A percentile compares a stretch with the other conserved stretches of the same genome.
These are phyloP conservation scores for Gossypium longicalyx DNA, from an alignment of 345 rosid genomes.

Conservation along the genomic window DNA sequence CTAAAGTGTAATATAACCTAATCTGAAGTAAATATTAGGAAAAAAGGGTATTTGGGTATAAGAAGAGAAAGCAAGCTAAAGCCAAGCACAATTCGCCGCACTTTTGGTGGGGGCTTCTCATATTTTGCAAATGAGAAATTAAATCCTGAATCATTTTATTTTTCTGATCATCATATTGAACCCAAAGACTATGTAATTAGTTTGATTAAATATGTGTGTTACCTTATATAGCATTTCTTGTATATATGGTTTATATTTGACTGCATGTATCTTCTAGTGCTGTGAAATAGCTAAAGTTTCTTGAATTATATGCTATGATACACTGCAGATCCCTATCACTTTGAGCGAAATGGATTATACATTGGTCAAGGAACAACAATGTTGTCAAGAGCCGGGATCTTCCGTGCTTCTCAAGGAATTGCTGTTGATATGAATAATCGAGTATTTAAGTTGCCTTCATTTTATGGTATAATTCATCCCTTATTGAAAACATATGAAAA, in stretches of 20 bases:
- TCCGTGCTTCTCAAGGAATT: conserved; percentile 74
- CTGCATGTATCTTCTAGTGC: neutral
- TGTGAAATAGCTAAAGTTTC: conserved; percentile 8
- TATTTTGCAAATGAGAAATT: neutral
- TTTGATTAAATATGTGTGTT: neutral
- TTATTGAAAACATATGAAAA: neutral
- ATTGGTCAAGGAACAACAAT: conserved; percentile 85
- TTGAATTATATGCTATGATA: conserved; percentile 20
- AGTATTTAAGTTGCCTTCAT: conserved; percentile 75
- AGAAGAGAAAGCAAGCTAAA: conserved; percentile 1
- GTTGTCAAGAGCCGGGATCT: conserved; percentile 94
- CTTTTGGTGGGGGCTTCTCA: neutral
- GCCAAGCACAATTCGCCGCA: neutral
- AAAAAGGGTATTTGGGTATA: neutral
- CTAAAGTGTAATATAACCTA: neutral
- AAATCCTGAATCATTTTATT: neutral
- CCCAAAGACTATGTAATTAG: neutral
- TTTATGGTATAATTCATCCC: conserved; percentile 52
- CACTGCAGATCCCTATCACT: conserved; percentile 67
- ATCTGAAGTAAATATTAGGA: neutral
- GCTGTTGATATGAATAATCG: conserved; percentile 78
- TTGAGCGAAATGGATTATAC: conserved; percentile 73
- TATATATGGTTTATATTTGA: conserved; percentile 6
- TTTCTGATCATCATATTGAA: neutral
- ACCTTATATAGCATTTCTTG: neutral